Conservation (phyloP, 2,329 filamentous ascomycete species). For the Mycocentrospora acerina region DNA sequence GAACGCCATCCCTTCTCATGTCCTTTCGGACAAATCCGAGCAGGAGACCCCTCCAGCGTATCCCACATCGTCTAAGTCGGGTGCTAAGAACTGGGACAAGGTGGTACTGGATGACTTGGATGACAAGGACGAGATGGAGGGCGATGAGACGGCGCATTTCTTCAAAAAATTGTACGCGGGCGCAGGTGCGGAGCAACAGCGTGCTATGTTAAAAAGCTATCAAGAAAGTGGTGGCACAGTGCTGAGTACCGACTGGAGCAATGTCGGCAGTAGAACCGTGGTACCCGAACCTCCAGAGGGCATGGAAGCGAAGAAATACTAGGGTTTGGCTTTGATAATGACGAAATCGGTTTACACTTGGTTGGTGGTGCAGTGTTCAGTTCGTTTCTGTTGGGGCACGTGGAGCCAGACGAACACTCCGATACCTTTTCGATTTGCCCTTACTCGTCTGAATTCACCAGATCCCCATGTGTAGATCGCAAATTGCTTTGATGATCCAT, state of each 20-base stretch:
- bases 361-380: too few relatives aligned
- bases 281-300: slow-evolving; percentile 75
- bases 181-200: slow-evolving; percentile 75
- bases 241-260: slow-evolving; percentile 87
- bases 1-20: slow-evolving; percentile 16
- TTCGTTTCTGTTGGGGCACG: too few relatives aligned
- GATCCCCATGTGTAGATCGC: too few relatives aligned
- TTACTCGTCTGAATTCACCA: too few relatives aligned
- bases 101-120: slow-evolving; percentile 57
- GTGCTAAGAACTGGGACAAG: slow-evolving; percentile 91
- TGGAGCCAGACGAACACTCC: too few relatives aligned
- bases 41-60: slow-evolving; percentile 60
- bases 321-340: slow-evolving; percentile 26
- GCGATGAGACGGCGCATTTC: slow-evolving; percentile 73
- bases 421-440: too few relatives aligned
- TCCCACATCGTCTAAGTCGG: slow-evolving; percentile 80
- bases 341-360: too few relatives aligned
- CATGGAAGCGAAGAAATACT: slow-evolving; percentile 71
- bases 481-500: too few relatives aligned
- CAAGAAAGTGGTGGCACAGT: slow-evolving; percentile 90
- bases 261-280: slow-evolving; percentile 72
- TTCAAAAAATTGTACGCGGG: slow-evolving; percentile 87
- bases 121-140: slow-evolving; percentile 56
- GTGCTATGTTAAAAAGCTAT: slow-evolving; percentile 98
- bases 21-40: slow-evolving; percentile 18